Conservation (phyloP, 768 basidiomycete species). For the Udeniomyces megalosporus region DNA sequence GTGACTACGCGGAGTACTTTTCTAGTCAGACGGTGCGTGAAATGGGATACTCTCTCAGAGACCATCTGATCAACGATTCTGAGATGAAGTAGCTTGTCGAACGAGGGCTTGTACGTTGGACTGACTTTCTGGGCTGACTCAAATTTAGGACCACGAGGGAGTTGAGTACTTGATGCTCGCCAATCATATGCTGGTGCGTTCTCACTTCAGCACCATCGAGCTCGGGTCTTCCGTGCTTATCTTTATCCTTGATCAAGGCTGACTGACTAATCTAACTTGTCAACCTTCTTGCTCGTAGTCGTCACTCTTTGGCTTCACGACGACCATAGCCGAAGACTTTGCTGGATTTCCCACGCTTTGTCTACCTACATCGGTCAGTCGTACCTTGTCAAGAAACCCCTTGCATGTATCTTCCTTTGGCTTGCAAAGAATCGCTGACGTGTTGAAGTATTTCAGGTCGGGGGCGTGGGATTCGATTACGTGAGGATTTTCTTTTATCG, state of each 20-base stretch:
- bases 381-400: no score
- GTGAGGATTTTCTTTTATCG: no score
- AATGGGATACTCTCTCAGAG: background rate
- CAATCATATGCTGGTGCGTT: constrained; percentile 15
- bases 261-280: background rate
- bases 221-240: no score
- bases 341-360: constrained; percentile 18
- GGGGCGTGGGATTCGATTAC: constrained; percentile 17
- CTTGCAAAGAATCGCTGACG: no score
- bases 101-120: no score
- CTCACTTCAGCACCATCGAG: no score
- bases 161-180: constrained; percentile 17
- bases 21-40: constrained; percentile 3
- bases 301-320: constrained; percentile 10
- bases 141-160: constrained; percentile 13
- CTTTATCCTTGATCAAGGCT: no score
- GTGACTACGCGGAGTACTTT: constrained; percentile 17
- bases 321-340: constrained; percentile 19
- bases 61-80: background rate
- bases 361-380: background rate
- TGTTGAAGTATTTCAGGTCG: no score
- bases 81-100: no score
- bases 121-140: no score
- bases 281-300: background rate
- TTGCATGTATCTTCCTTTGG: no score